phyloP scores from a whole-genome alignment of 306 rosid species.

The Castanea crenata region DNA sequence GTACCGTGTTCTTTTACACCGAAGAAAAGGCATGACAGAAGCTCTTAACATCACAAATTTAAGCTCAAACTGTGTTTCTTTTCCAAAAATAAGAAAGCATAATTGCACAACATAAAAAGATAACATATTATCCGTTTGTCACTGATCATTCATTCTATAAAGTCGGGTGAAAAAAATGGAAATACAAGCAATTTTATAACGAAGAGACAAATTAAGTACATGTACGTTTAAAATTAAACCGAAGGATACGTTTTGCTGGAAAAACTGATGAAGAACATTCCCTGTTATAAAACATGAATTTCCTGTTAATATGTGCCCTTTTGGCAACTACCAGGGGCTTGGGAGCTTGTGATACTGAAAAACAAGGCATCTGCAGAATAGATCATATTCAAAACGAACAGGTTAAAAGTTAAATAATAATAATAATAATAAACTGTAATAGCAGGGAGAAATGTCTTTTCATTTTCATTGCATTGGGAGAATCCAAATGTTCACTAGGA shows the following conservation, averaged over 20 bases:
- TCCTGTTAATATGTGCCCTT: conserved; percentile 49
- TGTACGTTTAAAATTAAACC: neutral
- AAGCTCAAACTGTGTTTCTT: conserved; percentile 15
- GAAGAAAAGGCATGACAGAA: conserved; percentile 1
- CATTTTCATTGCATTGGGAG: neutral
- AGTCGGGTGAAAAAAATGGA: neutral
- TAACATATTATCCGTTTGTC: neutral
- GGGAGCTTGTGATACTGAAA: conserved; percentile 36
- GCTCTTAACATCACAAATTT: conserved; percentile 3
- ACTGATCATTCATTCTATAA: neutral
- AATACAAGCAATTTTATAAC: neutral
- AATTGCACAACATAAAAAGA: neutral
- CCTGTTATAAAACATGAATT: conserved; percentile 50
- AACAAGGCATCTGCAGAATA: conserved; percentile 49
- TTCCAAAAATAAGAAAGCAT: neutral
- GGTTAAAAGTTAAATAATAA: neutral
- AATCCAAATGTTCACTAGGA: neutral
- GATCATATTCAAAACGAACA: conserved; percentile 10
- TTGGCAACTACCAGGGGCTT: conserved; percentile 31
- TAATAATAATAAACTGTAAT: neutral
- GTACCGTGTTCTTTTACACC: conserved; percentile 14
- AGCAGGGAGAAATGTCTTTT: neutral
- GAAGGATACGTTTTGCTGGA: conserved; percentile 68
- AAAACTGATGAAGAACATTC: conserved; percentile 48
- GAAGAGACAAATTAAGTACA: neutral